Percentiles rank a stretch among this genome's conserved stretches.
Conservation (phyloP, 352 stramenopile genomes). For the Globisporangium irregulare region DNA sequence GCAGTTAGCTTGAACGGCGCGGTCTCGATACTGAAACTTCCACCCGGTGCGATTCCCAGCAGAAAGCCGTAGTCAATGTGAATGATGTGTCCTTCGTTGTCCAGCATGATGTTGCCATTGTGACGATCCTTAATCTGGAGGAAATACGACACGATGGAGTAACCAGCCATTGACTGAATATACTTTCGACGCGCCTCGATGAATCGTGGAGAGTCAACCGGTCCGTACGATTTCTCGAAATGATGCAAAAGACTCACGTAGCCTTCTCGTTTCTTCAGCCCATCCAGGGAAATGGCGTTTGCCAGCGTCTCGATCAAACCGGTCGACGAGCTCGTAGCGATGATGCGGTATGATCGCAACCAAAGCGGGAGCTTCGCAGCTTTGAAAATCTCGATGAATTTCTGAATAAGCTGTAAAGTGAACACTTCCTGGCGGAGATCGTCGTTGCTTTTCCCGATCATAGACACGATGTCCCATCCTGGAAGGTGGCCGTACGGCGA, state of each 20-base stretch:
- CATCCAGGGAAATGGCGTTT: constrained; percentile 97
- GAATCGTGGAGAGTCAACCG: constrained; percentile 84
- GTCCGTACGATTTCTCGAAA: constrained; percentile 95
- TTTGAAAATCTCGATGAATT: constrained; percentile 97
- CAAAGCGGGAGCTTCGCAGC: constrained; percentile 93
- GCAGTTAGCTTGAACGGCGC: constrained; percentile 99
- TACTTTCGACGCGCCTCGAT: constrained; percentile 94
- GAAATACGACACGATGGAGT: constrained; percentile 98
- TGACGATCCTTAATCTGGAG: constrained; percentile 99
- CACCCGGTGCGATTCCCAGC: constrained; percentile 97
- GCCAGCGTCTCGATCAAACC: constrained; percentile 98
- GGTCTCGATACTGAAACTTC: constrained; percentile 98
- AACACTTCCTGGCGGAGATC: constrained; percentile 99
- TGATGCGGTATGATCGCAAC: constrained; percentile 96
- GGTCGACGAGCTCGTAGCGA: constrained; percentile 93
- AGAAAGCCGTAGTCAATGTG: constrained; percentile 99
- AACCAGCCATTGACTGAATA: constrained; percentile 95
- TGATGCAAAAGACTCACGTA: constrained; percentile 93
- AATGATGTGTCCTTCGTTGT: constrained; percentile 97
- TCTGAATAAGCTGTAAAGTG: constrained; percentile 97
- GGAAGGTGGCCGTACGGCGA: constrained; percentile 87
- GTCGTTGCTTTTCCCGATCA: constrained; percentile 99
- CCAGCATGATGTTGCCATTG: constrained; percentile 99
- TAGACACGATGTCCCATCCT: constrained; percentile 93
- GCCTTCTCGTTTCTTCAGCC: constrained; percentile 95